Base-by-base conservation (phyloP, 2,329 filamentous ascomycete genomes). In the Pyrenophora seminiperda region DNA sequence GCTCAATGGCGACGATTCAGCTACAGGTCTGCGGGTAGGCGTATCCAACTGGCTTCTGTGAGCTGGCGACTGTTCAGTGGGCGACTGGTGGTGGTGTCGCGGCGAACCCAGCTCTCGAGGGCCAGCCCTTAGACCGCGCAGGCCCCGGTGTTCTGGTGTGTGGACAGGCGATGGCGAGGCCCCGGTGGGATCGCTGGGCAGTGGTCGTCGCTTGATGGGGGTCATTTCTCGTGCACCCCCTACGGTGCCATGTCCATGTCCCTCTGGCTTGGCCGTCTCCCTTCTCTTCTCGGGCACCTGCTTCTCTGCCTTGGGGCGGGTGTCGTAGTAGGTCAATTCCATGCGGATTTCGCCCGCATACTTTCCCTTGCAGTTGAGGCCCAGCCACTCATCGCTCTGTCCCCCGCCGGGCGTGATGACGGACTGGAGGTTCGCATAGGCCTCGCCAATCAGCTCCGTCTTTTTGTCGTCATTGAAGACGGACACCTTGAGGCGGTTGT, bases 401-500 rank as follows among this genome's bases (percentile, higher is more conserved):
- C 94, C 92, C 40, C 94, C 94, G 39, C 94, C 92, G 2, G 86
- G 80, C 15, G 92, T 81, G 56, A 99, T 83, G 63, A 99, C 89
- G 61, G 85, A 82, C 61, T 86, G 85, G 52, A 99, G 80, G 67
- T 90, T 88, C 50, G 97, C 84, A 87, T 90, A 97, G 5, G 90
- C 86, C 75, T 99, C 94, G 59, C 94, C 94, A 64, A 99, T 97
- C 58, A 99, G 75, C 61, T 99, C 94, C 0, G 93, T 97, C 77
- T 89, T 95, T 78, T 97, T 97, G 76, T 99, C 94, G 67, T 99
- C 94, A 70, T 96, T 97, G 77, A 99, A 99, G 5, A 97, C 84
- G 2, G 93, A 97, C 13, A 97, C 82, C 72, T 99, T 99, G 49
- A 99, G 82, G 71, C 92, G 90, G 75, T 91, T 91, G 78, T 99